These are phyloP conservation scores for Boletus eberwhitei DNA, from an alignment of 768 basidiomycete species.

Conservation along the genomic window DNA sequence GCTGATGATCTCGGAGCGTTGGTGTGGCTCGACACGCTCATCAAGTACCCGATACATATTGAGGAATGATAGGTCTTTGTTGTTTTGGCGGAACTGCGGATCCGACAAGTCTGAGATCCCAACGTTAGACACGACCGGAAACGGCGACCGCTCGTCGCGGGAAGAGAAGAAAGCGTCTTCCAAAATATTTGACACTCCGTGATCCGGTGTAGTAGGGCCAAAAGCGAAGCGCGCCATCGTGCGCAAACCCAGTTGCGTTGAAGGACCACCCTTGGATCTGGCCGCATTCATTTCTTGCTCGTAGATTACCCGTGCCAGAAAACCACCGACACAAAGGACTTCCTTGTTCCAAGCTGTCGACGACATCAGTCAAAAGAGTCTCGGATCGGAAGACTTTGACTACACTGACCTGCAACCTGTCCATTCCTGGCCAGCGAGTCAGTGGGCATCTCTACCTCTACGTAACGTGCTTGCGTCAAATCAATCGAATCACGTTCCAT, in stretches of 20 bases:
- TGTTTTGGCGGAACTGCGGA: neutral
- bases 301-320: conserved; percentile 77
- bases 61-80: conserved; percentile 5
- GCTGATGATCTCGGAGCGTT: neutral
- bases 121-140: conserved; percentile 10
- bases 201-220: conserved; percentile 27
- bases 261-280: neutral
- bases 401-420: conserved; percentile 69
- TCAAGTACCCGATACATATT: conserved; percentile 6
- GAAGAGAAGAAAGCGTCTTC: conserved; percentile 13
- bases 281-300: conserved; percentile 61
- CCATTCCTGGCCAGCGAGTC: conserved; percentile 54
- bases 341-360: conserved; percentile 83
- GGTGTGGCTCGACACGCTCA: neutral
- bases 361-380: neutral
- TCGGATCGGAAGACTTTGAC: neutral
- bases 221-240: conserved; percentile 84
- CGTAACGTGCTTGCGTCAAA: conserved; percentile 54
- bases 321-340: conserved; percentile 79
- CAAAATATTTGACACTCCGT: conserved; percentile 8
- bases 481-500: conserved; percentile 93
- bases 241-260: conserved; percentile 47
- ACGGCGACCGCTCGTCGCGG: neutral
- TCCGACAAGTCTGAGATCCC: conserved; percentile 1
- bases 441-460: neutral